Percentiles rank a stretch among this genome's conserved stretches.
phyloP scores from a whole-genome alignment of 73 alveolate species.

The Blepharisma stoltei region DNA sequence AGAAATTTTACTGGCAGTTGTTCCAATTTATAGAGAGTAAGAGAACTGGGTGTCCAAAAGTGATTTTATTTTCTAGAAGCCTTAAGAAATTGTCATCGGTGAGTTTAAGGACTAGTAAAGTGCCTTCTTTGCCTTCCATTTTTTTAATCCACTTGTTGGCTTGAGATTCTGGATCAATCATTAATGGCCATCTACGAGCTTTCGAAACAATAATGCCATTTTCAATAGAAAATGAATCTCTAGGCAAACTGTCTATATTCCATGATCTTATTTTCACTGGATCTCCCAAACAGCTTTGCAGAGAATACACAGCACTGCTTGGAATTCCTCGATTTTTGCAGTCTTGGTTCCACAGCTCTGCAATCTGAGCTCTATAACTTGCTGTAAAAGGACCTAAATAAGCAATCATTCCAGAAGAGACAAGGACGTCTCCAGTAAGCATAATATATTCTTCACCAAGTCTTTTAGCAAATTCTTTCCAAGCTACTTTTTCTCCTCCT shows the following conservation, averaged over 20 bases:
- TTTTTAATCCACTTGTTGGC: constrained; percentile 84
- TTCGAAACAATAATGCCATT: constrained; percentile 93
- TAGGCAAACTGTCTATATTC: constrained; percentile 98
- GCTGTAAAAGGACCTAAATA: constrained; percentile 85
- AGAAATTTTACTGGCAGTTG: constrained; percentile 57
- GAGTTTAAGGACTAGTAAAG: constrained; percentile 67
- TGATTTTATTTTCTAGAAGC: constrained; percentile 63
- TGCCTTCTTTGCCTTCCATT: constrained; percentile 59
- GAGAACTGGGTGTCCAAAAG: constrained; percentile 92
- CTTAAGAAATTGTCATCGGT: constrained; percentile 76
- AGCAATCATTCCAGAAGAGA: constrained; percentile 97
- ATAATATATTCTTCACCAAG: constrained; percentile 77
- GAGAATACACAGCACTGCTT: constrained; percentile 77
- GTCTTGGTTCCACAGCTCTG: constrained; percentile 87
- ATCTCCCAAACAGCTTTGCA: constrained; percentile 93
- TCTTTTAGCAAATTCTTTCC: constrained; percentile 89
- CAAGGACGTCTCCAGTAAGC: constrained; percentile 96
- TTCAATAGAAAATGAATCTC: constrained; percentile 95
- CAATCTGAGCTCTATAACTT: constrained; percentile 57
- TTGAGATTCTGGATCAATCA: constrained; percentile 94
- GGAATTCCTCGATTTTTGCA: constrained; percentile 88
- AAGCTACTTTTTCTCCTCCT: constrained; percentile 98
- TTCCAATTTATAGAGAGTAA: too few species aligned
- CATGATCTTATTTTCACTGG: constrained; percentile 98
- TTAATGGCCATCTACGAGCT: constrained; percentile 97